Evolutionary conservation across 495 filamentous ascomycete species (phyloP).

Genomic region (Xylaria nigripes): DNA sequence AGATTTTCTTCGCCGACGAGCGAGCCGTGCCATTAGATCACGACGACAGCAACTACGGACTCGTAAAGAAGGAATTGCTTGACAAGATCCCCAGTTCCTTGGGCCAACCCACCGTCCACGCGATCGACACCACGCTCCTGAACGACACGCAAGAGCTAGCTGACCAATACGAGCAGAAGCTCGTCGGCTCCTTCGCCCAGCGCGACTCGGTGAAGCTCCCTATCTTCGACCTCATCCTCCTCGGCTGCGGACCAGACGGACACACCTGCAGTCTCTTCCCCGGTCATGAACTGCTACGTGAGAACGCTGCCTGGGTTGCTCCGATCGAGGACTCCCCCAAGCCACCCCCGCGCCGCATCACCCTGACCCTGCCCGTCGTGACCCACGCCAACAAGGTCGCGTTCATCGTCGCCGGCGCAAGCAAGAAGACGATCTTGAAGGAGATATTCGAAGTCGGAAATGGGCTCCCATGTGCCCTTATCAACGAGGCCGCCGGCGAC

Average conservation of each 20-base stretch:
- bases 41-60: slow-evolving; percentile 84
- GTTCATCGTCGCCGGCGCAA: slow-evolving; percentile 81
- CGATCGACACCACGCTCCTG: slow-evolving; percentile 65
- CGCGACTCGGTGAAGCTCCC: slow-evolving; percentile 85
- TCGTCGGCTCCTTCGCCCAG: slow-evolving; percentile 74
- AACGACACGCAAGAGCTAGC: slow-evolving; percentile 86
- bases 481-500: slow-evolving; percentile 74
- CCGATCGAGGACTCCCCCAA: slow-evolving; percentile 89
- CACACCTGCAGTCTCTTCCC: slow-evolving; percentile 97
- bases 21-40: slow-evolving; percentile 87
- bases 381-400: slow-evolving; percentile 74
- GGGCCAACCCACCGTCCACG: slow-evolving; percentile 60
- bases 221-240: slow-evolving; percentile 85
- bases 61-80: slow-evolving; percentile 79
- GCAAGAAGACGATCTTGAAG: slow-evolving; percentile 87
- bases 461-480: slow-evolving; percentile 76
- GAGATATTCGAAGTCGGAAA: slow-evolving; percentile 75
- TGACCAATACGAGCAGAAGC: slow-evolving; percentile 83
- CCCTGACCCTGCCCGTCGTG: slow-evolving; percentile 82
- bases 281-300: slow-evolving; percentile 74
- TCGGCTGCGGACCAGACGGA: slow-evolving; percentile 91
- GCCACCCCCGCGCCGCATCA: slow-evolving; percentile 84
- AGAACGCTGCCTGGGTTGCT: slow-evolving; percentile 86
- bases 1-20: slow-evolving; percentile 98
- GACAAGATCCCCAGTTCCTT: slow-evolving; percentile 68